These are phyloP conservation scores for Candida namnaoensis DNA, from an alignment of 805 yeast genomes.

Conservation along the genomic window DNA sequence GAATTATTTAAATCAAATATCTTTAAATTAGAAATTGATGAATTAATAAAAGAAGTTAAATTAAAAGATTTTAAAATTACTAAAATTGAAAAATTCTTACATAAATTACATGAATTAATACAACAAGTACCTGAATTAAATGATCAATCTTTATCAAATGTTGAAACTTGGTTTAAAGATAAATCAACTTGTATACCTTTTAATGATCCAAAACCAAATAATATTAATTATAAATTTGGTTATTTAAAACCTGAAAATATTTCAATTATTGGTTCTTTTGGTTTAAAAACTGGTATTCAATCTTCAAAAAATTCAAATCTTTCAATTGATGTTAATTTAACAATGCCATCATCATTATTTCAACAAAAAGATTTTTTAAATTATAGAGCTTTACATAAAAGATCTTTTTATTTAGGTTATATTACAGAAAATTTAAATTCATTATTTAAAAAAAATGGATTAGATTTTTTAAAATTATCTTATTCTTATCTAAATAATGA, in stretches of 20 bases:
- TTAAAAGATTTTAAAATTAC: slow-evolving; percentile 61
- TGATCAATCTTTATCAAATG: slow-evolving; percentile 46
- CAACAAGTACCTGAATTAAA: slow-evolving; percentile 53
- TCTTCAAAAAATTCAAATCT: slow-evolving; percentile 42
- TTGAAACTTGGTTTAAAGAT: slow-evolving; percentile 41
- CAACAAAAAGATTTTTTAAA: slow-evolving; percentile 86
- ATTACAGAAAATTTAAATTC: slow-evolving; percentile 57
- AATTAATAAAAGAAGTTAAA: slow-evolving; percentile 71
- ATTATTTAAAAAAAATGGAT: slow-evolving; percentile 41
- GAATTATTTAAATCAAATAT: slow-evolving; percentile 92
- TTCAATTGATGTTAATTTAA: slow-evolving; percentile 69
- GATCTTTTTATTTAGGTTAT: slow-evolving; percentile 80
- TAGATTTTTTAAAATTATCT: slow-evolving; percentile 40
- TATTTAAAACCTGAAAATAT: slow-evolving; percentile 66
- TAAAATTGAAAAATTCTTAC: slow-evolving; percentile 66
- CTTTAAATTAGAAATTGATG: slow-evolving; percentile 92
- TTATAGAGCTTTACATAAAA: slow-evolving; percentile 82
- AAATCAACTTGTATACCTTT: slow-evolving; percentile 61
- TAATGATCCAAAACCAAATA: slow-evolving; percentile 81
- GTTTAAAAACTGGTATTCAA: slow-evolving; percentile 72
- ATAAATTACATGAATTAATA: slow-evolving; percentile 60
- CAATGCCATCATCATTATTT: slow-evolving; percentile 71
- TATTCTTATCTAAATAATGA: slow-evolving; percentile 75
- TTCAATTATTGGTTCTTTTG: slow-evolving; percentile 82
- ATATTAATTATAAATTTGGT: slow-evolving; percentile 62